A percentile compares a stretch with the other conserved stretches of the same genome.
phyloP scores from a whole-genome alignment of 306 rosid genomes.

The Lagenaria siceraria region DNA sequence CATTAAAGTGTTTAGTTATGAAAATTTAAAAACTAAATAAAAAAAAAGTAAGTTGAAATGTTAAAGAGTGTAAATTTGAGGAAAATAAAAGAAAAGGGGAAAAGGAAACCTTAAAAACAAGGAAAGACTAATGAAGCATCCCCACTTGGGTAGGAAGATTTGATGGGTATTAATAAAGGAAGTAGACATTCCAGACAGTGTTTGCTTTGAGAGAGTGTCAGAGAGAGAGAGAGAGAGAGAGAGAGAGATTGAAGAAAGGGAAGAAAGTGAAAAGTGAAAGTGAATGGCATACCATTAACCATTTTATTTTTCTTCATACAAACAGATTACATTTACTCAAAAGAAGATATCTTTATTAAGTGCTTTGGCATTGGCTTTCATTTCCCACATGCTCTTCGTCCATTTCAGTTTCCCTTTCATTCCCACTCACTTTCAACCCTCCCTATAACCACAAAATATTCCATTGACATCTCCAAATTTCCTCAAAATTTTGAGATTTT shows the following conservation, averaged over 20 bases:
- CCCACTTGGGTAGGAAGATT: background rate
- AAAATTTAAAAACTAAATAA: too few species aligned
- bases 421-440: too few species aligned
- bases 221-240: background rate
- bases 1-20: too few species aligned
- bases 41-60: too few species aligned
- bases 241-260: background rate
- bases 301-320: background rate
- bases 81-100: too few species aligned
- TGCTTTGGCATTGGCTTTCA: background rate
- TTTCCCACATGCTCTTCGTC: slow-evolving; percentile 10
- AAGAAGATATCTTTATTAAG: slow-evolving; percentile 1
- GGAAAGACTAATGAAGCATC: background rate
- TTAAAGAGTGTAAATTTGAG: too few species aligned
- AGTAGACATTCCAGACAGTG: background rate
- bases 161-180: slow-evolving; percentile 8
- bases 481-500: too few species aligned
- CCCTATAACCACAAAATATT: too few species aligned
- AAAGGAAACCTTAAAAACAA: background rate
- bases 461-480: too few species aligned
- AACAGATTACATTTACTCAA: slow-evolving; percentile 5
- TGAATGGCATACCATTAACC: background rate
- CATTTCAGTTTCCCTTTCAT: background rate
- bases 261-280: slow-evolving; percentile 12
- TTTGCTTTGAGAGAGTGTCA: too few species aligned